Conservation (phyloP, 2,329 filamentous ascomycete species). For the Ophiognomonia clavigignenti-juglandacearum region DNA sequence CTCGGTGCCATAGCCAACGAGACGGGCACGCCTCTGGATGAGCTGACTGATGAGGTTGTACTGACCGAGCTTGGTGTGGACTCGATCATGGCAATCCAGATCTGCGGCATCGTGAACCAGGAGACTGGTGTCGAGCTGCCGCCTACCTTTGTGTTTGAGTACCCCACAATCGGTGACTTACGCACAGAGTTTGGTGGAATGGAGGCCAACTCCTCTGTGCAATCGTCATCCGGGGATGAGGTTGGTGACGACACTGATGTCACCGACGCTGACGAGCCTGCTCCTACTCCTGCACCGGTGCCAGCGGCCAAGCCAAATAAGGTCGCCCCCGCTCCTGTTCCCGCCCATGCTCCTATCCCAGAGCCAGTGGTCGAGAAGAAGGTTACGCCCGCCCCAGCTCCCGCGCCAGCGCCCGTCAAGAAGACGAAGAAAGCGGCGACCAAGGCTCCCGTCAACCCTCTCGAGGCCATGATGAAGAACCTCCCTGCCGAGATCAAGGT, state of each 20-base stretch:
- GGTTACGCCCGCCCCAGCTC: too few species aligned
- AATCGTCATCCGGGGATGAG: not conserved
- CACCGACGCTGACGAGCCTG: slow-evolving; percentile 7
- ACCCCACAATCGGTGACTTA: slow-evolving; percentile 18
- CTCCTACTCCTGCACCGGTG: not conserved
- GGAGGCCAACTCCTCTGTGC: not conserved
- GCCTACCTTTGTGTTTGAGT: slow-evolving; percentile 18
- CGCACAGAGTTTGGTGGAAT: slow-evolving; percentile 14
- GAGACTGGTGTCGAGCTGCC: slow-evolving; percentile 18
- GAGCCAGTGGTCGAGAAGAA: not conserved
- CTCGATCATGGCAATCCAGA: slow-evolving; percentile 23
- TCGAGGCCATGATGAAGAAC: not conserved
- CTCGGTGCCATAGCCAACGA: slow-evolving; percentile 19
- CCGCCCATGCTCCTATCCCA: not conserved
- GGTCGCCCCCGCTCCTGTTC: not conserved
- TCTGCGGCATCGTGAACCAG: slow-evolving; percentile 19
- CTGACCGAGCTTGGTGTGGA: slow-evolving; percentile 23
- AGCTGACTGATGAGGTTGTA: slow-evolving; percentile 18
- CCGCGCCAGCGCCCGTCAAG: not conserved
- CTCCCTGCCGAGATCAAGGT: not conserved
- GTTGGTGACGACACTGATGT: not conserved
- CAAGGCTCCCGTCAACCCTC: not conserved
- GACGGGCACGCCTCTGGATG: slow-evolving; percentile 18
- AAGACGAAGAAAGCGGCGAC: not conserved
- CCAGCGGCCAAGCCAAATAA: not conserved